phyloP scores from a whole-genome alignment of 2,329 filamentous ascomycete species.

The Didymella pomorum region DNA sequence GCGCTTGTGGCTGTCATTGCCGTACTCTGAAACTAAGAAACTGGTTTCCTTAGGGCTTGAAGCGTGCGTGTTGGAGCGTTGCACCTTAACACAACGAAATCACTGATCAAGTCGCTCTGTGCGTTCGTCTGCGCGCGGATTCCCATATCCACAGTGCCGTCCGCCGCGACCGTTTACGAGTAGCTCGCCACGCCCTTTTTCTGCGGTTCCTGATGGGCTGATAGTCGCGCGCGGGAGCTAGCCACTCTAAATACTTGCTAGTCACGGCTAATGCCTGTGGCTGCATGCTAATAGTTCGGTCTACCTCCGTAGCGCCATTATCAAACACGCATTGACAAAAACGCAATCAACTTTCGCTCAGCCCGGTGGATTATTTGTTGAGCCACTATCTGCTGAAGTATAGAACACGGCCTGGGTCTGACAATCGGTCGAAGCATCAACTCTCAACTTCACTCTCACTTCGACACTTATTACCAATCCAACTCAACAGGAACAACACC shows the following conservation, averaged over 20 bases:
- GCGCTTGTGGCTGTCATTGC: constrained; percentile 10
- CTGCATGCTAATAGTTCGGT: constrained; percentile 23
- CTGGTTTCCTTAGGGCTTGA: constrained; percentile 2
- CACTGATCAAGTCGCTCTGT: constrained; percentile 2
- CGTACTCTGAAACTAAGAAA: constrained; percentile 12
- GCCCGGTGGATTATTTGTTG: constrained; percentile 18
- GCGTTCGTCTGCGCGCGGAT: neutral
- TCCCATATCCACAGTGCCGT: constrained; percentile 12
- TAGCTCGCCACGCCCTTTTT: constrained; percentile 5
- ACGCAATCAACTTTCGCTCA: constrained; percentile 18
- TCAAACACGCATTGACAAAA: constrained; percentile 23
- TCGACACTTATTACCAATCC: neutral
- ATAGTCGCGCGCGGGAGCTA: constrained; percentile 22
- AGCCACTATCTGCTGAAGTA: constrained; percentile 18
- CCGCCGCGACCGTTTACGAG: constrained; percentile 9
- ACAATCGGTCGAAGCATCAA: constrained; percentile 5
- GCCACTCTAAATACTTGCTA: constrained; percentile 11
- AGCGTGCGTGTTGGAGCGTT: neutral
- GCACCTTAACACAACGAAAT: constrained; percentile 8
- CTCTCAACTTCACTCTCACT: neutral
- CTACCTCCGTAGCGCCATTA: constrained; percentile 16
- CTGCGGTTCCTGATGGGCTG: constrained; percentile 18
- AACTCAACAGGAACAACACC: neutral
- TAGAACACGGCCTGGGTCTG: constrained; percentile 10
- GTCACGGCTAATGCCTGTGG: constrained; percentile 18